These are phyloP conservation scores for Apiotrichum brassicae DNA, from an alignment of 1,284 basidiomycete species.

Conservation along the genomic window DNA sequence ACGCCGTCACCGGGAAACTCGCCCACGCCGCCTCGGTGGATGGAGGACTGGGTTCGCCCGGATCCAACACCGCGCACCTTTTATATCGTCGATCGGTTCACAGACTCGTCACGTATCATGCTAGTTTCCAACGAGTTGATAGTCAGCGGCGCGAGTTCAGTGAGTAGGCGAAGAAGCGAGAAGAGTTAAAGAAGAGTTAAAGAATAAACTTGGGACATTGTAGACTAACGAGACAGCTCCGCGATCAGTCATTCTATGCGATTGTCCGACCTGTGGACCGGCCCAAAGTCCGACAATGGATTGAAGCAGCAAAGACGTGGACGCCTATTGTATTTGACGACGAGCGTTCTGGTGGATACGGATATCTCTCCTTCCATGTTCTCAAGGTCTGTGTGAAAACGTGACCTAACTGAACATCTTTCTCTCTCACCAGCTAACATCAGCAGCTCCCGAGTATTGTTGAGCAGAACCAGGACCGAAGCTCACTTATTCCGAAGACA, in stretches of 20 bases:
- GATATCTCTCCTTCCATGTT: conserved; percentile 31
- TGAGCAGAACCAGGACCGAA: not conserved
- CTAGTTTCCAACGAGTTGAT: conserved; percentile 39
- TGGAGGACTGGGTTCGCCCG: conserved; percentile 3
- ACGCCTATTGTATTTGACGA: conserved; percentile 29
- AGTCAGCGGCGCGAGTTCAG: conserved; percentile 13
- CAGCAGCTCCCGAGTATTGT: not conserved
- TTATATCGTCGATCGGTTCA: conserved; percentile 39
- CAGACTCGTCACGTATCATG: conserved; percentile 30
- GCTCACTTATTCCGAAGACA: conserved; percentile 16
- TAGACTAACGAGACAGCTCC: no score
- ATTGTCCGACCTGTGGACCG: conserved; percentile 34
- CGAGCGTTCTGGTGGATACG: conserved; percentile 28
- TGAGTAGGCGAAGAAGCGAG: no score
- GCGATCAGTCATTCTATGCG: conserved; percentile 31
- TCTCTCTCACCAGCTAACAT: not conserved
- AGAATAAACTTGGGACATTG: no score
- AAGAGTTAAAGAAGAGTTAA: no score
- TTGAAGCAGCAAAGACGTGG: conserved; percentile 35
- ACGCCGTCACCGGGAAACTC: not conserved
- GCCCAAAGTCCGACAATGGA: conserved; percentile 26
- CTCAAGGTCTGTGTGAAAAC: conserved; percentile 26
- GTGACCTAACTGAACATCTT: not conserved
- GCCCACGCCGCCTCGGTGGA: not conserved
- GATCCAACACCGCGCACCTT: conserved; percentile 28